Conservation (phyloP, 2,329 filamentous ascomycete genomes). For the Alternaria arbusti region DNA sequence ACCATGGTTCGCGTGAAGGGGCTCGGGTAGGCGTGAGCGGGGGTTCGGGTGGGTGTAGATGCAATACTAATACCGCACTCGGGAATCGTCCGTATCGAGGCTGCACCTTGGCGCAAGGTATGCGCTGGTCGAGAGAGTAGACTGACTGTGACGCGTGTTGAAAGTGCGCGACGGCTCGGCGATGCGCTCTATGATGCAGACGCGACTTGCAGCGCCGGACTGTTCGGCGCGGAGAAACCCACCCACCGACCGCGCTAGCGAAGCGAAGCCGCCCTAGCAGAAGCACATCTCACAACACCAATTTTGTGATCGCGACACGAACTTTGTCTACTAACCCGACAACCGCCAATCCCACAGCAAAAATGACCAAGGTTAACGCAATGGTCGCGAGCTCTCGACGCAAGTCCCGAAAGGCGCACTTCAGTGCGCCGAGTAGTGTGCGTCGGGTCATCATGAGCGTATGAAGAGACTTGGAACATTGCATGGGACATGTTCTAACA, state of each 20-base stretch:
- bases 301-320: slow-evolving; percentile 26
- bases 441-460: slow-evolving; percentile 88
- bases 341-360: slow-evolving; percentile 51
- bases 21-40: not conserved
- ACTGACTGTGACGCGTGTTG: slow-evolving; percentile 12
- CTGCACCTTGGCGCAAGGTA: not conserved
- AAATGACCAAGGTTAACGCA: slow-evolving; percentile 74
- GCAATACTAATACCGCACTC: not conserved
- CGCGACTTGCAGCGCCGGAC: slow-evolving; percentile 1
- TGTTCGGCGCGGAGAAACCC: slow-evolving; percentile 7
- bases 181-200: not conserved
- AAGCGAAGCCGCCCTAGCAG: slow-evolving; percentile 16
- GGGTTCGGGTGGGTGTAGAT: not conserved
- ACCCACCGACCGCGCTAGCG: slow-evolving; percentile 16
- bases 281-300: slow-evolving; percentile 19
- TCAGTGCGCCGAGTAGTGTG: slow-evolving; percentile 90
- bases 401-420: slow-evolving; percentile 99
- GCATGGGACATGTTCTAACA: slow-evolving; percentile 40
- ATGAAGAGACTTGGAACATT: slow-evolving; percentile 70
- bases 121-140: not conserved
- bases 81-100: not conserved
- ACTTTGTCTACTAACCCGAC: slow-evolving; percentile 39
- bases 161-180: not conserved
- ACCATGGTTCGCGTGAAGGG: slow-evolving; percentile 3
- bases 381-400: slow-evolving; percentile 79